These are phyloP conservation scores for Cornus florida DNA, from an alignment of 148 eudicot genomes.

Conservation along the genomic window DNA sequence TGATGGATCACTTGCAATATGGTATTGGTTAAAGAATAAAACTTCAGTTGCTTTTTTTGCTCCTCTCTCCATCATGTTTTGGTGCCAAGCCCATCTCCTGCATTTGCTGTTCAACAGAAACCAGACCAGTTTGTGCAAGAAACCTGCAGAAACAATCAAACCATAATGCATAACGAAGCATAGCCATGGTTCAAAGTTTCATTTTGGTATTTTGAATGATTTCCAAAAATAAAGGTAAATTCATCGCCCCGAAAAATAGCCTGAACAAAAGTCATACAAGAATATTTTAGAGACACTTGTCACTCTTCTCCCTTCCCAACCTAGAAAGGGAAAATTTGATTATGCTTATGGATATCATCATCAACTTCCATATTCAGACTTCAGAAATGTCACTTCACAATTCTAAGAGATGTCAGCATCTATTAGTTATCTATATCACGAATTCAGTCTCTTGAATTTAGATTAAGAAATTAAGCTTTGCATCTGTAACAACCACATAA, in stretches of 20 bases:
- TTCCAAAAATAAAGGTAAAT: neutral
- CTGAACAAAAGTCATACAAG: neutral
- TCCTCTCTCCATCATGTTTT: slow-evolving; percentile 25
- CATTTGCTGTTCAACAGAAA: slow-evolving; percentile 86
- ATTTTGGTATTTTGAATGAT: neutral
- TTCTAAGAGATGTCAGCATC: neutral
- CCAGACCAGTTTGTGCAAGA: slow-evolving; percentile 88
- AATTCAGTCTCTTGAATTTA: neutral
- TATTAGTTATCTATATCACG: neutral
- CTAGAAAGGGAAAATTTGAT: neutral
- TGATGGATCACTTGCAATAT: neutral
- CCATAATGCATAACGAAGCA: neutral
- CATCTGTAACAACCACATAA: neutral
- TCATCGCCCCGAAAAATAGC: neutral
- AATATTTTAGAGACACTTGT: neutral
- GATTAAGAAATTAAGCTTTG: neutral
- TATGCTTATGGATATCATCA: neutral
- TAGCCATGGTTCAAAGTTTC: neutral
- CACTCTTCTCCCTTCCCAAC: neutral
- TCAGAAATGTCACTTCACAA: neutral
- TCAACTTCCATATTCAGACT: neutral
- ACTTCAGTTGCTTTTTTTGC: slow-evolving; percentile 46
- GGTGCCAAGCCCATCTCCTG: slow-evolving; percentile 78
- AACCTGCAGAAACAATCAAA: slow-evolving; percentile 47
- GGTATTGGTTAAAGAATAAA: slow-evolving; percentile 2